Base-by-base conservation (phyloP, 1,284 basidiomycete species). In the Pseudomicrostroma phylloplanum region DNA sequence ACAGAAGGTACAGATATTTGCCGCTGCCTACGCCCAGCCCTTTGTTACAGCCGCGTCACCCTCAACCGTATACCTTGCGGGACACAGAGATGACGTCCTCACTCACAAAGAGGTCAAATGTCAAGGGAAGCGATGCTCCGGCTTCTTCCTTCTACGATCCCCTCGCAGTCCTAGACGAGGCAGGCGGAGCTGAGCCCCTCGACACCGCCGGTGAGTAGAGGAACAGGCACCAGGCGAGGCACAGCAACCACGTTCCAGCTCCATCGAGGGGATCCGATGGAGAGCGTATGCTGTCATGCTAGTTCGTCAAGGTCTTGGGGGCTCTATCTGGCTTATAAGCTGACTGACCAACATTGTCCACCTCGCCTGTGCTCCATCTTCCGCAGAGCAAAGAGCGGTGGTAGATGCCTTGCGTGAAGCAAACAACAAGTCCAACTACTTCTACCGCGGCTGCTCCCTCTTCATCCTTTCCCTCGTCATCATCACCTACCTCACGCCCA, bases 401-500 rank as follows among this genome's bases (percentile, higher is more conserved):
- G 69, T 79, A 15, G 42, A 59, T 17, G 62, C 70, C 39, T 60
- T 79, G 41, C 70, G 67, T 43, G 53, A 61, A 4, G 41, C 54
- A 17, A 77, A 77, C 67, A 69, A 76, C 48, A 67, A 71, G 48
- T 64, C 66, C 40, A 73, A 77, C 64, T 76, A 78, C 65, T 48
- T 71, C 51, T 76, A 72, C 66, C 68, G 77, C 7, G 62, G 60
- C 1, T 55, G 65, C 6, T 39, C 77, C 17, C 64, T 75, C 26
- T 40, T 77, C 39, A 55, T 79, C 13, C 46, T 71, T 58, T 66
- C 60, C 42, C 51, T 66, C 36, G 19, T 19, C 64, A 19, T 13
- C 54, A 43, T 8, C 48, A 70, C 68, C 26, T 77, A 76, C 60
- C 62, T 77, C 15, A 74, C 73, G 0, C 77, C 77, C 15, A 64